Evolutionary conservation across 2,329 filamentous ascomycete genomes (phyloP), one percentile per base, ranked within the genome.

Genomic region (Penicillium sp.): DNA sequence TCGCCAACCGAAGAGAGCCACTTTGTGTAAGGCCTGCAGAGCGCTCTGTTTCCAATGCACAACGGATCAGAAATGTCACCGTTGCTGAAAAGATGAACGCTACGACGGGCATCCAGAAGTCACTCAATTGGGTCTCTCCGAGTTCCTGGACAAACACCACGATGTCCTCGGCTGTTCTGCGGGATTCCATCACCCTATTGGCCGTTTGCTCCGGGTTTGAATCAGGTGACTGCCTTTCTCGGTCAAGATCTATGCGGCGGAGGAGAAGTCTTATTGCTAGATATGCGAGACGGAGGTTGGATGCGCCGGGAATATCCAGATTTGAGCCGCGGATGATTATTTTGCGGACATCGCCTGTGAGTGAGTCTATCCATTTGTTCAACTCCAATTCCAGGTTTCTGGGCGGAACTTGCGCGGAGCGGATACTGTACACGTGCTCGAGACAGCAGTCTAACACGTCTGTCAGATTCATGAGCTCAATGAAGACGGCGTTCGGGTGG

Each of bases 211-310:
- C 50, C 7, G 48, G 2, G 22, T 25, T 13, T 10, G 44, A 22
- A 5, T 45, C 53, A 64, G 72, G 52, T 69, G 33, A 14, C 36
- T 37, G 38, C 8, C 34, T 45, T 1, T 47, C 65, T 1, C 68
- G 64, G 41, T 78, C 75, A 1, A 79, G 71, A 42, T 73, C 69
- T 18, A 80, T 73, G 2, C 77, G 70, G 22, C 74, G 70, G 0
- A 76, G 64, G 0, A 81, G 63, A 3, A 81, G 65, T 30, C 73
- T 72, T 5, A 75, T 67, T 0, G 75, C 75, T 0, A 81, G 58
- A 54, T 79, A 80, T 1, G 75, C 70, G 2, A 81, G 61, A 3
- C 78, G 75, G 12, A 81, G 66, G 42, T 80, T 81, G 5, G 77
- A 69, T 0, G 75, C 74, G 0, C 78, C 78, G 0, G 74, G 72